Evolutionary conservation across 441 rosid species (phyloP).

Genomic region (Populus tomentosa): DNA sequence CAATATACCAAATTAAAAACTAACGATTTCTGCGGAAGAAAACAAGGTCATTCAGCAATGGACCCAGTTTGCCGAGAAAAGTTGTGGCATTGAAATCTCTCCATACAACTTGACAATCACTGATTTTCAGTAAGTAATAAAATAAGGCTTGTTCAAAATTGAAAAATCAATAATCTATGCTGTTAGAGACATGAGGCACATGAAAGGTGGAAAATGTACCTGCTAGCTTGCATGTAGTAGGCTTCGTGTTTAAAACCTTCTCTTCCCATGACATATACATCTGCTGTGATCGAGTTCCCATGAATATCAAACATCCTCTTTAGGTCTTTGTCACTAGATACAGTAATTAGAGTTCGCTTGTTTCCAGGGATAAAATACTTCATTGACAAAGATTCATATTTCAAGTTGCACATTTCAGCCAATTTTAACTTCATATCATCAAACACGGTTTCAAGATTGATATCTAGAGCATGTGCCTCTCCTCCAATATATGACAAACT

Average conservation of each 20-base stretch:
- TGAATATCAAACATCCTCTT: constrained; percentile 77
- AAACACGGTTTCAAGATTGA: constrained; percentile 56
- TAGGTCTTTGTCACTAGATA: too few species aligned
- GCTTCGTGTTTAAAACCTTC: constrained; percentile 50
- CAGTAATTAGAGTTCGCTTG: too few species aligned
- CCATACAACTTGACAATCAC: background rate
- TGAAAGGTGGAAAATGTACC: constrained; percentile 36
- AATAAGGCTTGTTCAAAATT: background rate
- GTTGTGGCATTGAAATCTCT: background rate
- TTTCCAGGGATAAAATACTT: too few species aligned
- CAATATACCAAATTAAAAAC: background rate
- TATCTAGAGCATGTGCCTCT: constrained; percentile 79
- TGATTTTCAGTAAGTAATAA: background rate
- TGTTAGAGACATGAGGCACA: constrained; percentile 14
- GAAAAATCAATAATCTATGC: background rate
- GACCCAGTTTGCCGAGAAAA: background rate
- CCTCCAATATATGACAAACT: constrained; percentile 69
- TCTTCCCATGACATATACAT: constrained; percentile 55
- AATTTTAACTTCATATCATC: constrained; percentile 68
- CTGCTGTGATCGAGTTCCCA: constrained; percentile 65
- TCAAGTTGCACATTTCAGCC: constrained; percentile 67
- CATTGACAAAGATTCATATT: background rate
- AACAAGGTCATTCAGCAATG: constrained; percentile 5
- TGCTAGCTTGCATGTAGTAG: constrained; percentile 21
- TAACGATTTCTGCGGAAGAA: background rate